These are phyloP conservation scores for Rhynchosporium graminicola DNA, from an alignment of 2,329 filamentous ascomycete species.

Conservation along the genomic window DNA sequence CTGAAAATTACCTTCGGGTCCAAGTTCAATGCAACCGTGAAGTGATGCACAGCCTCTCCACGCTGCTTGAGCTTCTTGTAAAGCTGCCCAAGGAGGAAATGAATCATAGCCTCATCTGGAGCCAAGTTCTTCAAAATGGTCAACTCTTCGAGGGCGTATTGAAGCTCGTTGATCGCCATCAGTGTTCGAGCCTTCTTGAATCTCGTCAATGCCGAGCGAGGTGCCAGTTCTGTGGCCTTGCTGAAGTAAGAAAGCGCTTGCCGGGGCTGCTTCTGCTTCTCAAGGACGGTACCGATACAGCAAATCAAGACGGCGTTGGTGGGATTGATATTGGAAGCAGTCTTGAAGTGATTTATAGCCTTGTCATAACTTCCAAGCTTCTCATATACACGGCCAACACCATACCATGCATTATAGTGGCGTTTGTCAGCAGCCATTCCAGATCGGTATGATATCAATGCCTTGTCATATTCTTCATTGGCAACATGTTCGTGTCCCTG, in stretches of 20 bases:
- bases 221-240: constrained; percentile 79
- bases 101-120: constrained; percentile 92
- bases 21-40: constrained; percentile 90
- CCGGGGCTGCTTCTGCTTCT: constrained; percentile 81
- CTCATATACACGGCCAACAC: constrained; percentile 79
- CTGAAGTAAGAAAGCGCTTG: constrained; percentile 80
- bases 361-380: constrained; percentile 89
- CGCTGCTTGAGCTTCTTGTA: constrained; percentile 74
- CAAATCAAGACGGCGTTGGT: constrained; percentile 91
- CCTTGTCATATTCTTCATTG: constrained; percentile 97
- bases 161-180: constrained; percentile 70
- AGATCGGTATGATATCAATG: constrained; percentile 80
- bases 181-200: constrained; percentile 92
- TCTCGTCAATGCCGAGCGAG: constrained; percentile 76
- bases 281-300: constrained; percentile 86
- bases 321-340: constrained; percentile 86
- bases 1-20: constrained; percentile 80
- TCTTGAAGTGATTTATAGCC: constrained; percentile 87
- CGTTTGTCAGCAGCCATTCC: constrained; percentile 83
- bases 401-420: constrained; percentile 99
- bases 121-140: constrained; percentile 87
- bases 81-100: constrained; percentile 87
- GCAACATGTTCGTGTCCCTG: constrained; percentile 95
- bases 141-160: constrained; percentile 77
- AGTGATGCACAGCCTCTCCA: constrained; percentile 83